Conservation (phyloP, 2,329 filamentous ascomycete species). For the Cladosporium cucumerinum region DNA sequence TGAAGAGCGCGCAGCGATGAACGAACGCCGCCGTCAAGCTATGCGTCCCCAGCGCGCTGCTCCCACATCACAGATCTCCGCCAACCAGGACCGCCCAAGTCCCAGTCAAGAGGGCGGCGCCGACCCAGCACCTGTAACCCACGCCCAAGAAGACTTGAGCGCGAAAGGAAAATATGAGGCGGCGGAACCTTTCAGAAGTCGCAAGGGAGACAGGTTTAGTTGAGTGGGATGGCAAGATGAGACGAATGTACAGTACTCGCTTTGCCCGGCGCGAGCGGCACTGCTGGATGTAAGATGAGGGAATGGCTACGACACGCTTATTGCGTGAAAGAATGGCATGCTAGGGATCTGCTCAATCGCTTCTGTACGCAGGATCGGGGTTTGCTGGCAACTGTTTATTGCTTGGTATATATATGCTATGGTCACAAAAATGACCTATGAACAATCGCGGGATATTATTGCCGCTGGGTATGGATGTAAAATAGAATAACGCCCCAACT, state of each 20-base stretch:
- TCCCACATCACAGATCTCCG: background rate
- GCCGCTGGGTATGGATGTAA: conserved; percentile 12
- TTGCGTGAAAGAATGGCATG: background rate
- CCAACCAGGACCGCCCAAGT: conserved; percentile 49
- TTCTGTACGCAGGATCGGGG: background rate
- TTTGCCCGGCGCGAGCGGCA: background rate
- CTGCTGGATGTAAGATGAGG: background rate
- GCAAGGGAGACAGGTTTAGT: conserved; percentile 80
- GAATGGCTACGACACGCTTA: background rate
- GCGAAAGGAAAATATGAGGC: conserved; percentile 91
- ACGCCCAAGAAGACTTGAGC: conserved; percentile 68
- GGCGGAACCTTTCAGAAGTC: conserved; percentile 67
- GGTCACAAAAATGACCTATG: background rate
- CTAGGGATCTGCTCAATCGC: background rate
- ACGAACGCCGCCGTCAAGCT: conserved; percentile 54
- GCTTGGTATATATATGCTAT: conserved; percentile 6
- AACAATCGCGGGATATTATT: background rate
- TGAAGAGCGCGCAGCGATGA: conserved; percentile 65
- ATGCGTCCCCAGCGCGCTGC: background rate
- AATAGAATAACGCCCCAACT: conserved; percentile 7
- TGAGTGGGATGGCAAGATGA: conserved; percentile 21
- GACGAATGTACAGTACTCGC: conserved; percentile 13
- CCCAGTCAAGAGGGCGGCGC: conserved; percentile 11
- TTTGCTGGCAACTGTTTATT: background rate
- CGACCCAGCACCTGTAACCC: conserved; percentile 82